These are phyloP conservation scores for Xylariaceae sp. DNA, from an alignment of 2,329 filamentous ascomycete genomes.

Conservation along the genomic window DNA sequence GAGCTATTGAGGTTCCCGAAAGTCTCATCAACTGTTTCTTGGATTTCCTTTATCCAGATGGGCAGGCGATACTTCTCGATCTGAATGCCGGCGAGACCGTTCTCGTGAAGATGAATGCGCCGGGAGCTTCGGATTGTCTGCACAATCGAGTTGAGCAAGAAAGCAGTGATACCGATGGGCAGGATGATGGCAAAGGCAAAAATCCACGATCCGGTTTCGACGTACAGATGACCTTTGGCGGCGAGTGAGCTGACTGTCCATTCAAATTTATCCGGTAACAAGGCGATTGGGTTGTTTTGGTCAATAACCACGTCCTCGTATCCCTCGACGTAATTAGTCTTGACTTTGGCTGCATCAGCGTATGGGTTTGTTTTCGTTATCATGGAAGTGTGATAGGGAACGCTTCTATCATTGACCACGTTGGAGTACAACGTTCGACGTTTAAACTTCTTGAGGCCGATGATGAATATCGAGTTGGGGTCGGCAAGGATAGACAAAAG, in stretches of 20 bases:
- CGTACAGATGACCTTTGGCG: slow-evolving; percentile 30
- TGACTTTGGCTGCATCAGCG: slow-evolving; percentile 58
- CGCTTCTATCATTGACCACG: slow-evolving; percentile 76
- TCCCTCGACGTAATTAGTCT: slow-evolving; percentile 66
- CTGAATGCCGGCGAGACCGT: slow-evolving; percentile 60
- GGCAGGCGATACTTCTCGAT: slow-evolving; percentile 69
- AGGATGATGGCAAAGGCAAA: slow-evolving; percentile 63
- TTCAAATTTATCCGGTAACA: slow-evolving; percentile 30
- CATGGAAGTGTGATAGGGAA: slow-evolving; percentile 75
- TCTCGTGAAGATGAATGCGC: slow-evolving; percentile 71
- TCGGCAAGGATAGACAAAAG: slow-evolving; percentile 78
- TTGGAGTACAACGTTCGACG: slow-evolving; percentile 78
- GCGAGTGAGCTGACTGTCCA: slow-evolving; percentile 32
- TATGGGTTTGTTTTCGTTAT: slow-evolving; percentile 77
- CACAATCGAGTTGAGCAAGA: slow-evolving; percentile 67
- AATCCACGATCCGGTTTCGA: slow-evolving; percentile 57
- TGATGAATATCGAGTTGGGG: slow-evolving; percentile 77
- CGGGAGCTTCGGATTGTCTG: slow-evolving; percentile 70
- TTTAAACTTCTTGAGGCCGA: slow-evolving; percentile 69
- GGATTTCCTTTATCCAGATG: slow-evolving; percentile 68
- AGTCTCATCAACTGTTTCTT: slow-evolving; percentile 68
- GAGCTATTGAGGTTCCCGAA: slow-evolving; percentile 67
- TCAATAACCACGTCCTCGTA: slow-evolving; percentile 75
- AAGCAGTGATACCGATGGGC: slow-evolving; percentile 65
- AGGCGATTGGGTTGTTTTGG: slow-evolving; percentile 52